Base-by-base conservation (phyloP, 1,284 basidiomycete genomes). In the Kwoniella shivajii region DNA sequence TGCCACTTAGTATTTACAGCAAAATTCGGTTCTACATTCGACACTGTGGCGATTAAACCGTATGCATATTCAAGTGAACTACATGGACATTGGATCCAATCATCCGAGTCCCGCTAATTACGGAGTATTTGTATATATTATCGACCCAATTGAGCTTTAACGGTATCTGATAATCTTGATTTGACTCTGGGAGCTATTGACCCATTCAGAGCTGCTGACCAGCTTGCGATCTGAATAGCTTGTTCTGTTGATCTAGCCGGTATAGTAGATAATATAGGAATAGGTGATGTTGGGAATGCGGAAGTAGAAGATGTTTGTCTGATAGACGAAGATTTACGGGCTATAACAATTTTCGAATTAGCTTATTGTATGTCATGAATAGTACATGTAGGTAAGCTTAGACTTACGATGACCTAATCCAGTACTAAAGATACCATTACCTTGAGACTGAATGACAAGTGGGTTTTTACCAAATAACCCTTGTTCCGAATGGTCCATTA, bases 381-480 rank as follows among this genome's bases (percentile, higher is more conserved):
- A 22, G 27, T n/a, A n/a, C n/a, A n/a, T n/a, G n/a, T n/a, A 37
- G 41, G 14, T 31, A 3, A 43, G 36, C 36, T 44, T 24, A 13
- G 34, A 56, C 54, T 48, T 29, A 60, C 58, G 38, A 41, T 60
- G 54, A 33, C 54, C 39, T 18, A 57, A 27, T 11, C 44, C 44
- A 9, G 7, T 14, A 7, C 24, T 39, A 14, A 31, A 20, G 20
- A 13, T n/a, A 37, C n/a, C 26, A 11, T 45, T 26, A 14, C 16
- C 16, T 22, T n/a, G 30, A 7, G 26, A 44, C n/a, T 44, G 36
- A 16, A 30, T 27, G 7, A 63, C 10, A 20, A 63, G 36, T 31
- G 42, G 27, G 22, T 45, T 41, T 39, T 47, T 59, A 10, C 61
- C 61, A 30, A 63, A 63, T 39, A 62, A 36, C n/a, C 54, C 60